phyloP scores from a whole-genome alignment of 2,329 filamentous ascomycete genomes.

The Anthostomella pinea region DNA sequence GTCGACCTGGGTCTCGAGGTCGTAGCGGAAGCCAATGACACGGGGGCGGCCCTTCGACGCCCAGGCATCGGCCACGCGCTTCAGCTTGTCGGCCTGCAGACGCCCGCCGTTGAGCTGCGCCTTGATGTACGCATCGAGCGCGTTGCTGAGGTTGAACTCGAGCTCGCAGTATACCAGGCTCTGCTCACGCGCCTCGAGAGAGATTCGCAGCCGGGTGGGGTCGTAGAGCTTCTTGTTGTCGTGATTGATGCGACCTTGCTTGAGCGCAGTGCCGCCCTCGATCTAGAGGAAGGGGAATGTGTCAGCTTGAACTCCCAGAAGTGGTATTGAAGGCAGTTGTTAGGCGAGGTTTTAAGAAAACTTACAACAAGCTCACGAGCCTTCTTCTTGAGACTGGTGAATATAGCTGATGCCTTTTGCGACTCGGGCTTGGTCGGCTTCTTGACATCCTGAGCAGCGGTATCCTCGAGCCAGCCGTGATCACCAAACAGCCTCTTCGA shows the following conservation, averaged over 20 bases:
- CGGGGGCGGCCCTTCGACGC: constrained; percentile 49
- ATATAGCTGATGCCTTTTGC: constrained; percentile 21
- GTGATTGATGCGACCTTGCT: constrained; percentile 8
- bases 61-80: constrained; percentile 51
- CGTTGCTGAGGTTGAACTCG: constrained; percentile 51
- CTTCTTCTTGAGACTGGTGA: constrained; percentile 39
- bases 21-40: constrained; percentile 57
- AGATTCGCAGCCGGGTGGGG: no score
- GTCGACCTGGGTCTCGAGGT: constrained; percentile 59
- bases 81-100: constrained; percentile 49
- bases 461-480: constrained; percentile 55
- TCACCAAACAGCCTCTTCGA: constrained; percentile 53
- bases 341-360: no score
- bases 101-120: constrained; percentile 54
- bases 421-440: constrained; percentile 16
- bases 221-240: no score
- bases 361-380: constrained; percentile 55
- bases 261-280: constrained; percentile 11
- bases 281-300: no score
- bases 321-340: no score
- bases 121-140: constrained; percentile 51
- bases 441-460: constrained; percentile 13
- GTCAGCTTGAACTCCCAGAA: no score
- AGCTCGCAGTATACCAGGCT: constrained; percentile 58
- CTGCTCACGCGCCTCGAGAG: constrained; percentile 54